Percentiles rank a stretch among this genome's conserved stretches.
These are phyloP conservation scores for Penicillium sp. DNA, from an alignment of 2,329 filamentous ascomycete genomes.

Conservation along the genomic window DNA sequence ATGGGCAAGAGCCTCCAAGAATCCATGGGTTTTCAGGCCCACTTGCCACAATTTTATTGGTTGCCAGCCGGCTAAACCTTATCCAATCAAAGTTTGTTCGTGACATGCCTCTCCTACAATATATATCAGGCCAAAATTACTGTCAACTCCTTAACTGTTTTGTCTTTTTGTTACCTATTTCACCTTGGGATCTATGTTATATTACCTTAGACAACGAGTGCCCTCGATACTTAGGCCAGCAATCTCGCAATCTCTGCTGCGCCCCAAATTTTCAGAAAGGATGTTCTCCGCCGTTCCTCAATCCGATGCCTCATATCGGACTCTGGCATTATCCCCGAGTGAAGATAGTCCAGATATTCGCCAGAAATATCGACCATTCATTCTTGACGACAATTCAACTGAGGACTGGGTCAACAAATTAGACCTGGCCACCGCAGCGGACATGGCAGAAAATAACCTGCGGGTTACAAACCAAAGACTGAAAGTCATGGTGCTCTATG, in stretches of 20 bases:
- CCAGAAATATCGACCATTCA: slow-evolving; percentile 56
- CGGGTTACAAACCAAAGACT: slow-evolving; percentile 42
- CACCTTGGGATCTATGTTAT: background rate
- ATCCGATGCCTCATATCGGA: slow-evolving; percentile 8
- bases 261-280: background rate
- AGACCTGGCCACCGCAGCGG: slow-evolving; percentile 53
- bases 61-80: accelerated
- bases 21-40: background rate
- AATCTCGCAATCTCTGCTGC: background rate
- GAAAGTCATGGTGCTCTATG: slow-evolving; percentile 60
- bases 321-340: slow-evolving; percentile 45
- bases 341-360: slow-evolving; percentile 51
- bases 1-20: background rate
- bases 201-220: background rate
- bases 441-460: slow-evolving; percentile 52
- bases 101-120: background rate
- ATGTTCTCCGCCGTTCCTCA: slow-evolving; percentile 3
- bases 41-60: background rate
- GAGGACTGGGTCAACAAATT: slow-evolving; percentile 57
- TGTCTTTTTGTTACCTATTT: background rate
- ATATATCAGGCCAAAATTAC: background rate
- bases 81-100: background rate
- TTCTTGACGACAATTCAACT: slow-evolving; percentile 41
- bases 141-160: background rate
- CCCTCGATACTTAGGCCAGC: background rate